Evolutionary conservation across 2,329 filamentous ascomycete species (phyloP).

Genomic region (Exophiala oligosperma): DNA sequence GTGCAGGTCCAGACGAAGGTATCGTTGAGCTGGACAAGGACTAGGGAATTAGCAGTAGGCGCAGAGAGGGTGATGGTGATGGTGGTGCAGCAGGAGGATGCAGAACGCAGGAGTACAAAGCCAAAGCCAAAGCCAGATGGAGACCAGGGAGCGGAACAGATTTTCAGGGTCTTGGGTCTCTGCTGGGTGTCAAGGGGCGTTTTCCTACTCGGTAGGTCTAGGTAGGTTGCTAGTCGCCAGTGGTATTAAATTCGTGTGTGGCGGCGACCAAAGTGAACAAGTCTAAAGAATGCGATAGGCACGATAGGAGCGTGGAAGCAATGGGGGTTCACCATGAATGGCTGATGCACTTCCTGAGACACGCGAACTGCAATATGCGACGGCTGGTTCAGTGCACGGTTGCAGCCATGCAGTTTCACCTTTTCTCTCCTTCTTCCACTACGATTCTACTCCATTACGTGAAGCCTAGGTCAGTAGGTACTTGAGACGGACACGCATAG

Average conservation of each 20-base stretch:
- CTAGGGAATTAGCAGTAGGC: constrained; percentile 1
- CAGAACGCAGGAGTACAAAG: neutral
- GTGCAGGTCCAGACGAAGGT: constrained; percentile 10
- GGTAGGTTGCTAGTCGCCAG: neutral
- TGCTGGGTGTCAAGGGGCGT: constrained; percentile 4
- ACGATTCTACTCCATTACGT: too few relatives aligned
- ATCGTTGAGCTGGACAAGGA: constrained; percentile 7
- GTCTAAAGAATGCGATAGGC: too few relatives aligned
- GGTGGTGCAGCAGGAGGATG: constrained; percentile 2
- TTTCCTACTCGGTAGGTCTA: neutral
- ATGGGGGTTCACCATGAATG: neutral
- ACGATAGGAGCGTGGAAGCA: too few relatives aligned
- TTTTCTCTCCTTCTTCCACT: too few relatives aligned
- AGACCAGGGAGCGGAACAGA: neutral
- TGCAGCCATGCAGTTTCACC: too few relatives aligned
- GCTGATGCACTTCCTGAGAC: constrained; percentile 4
- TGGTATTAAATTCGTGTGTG: neutral
- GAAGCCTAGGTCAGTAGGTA: too few relatives aligned
- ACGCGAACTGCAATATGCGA: neutral
- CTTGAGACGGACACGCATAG: too few relatives aligned
- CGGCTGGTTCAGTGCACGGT: neutral
- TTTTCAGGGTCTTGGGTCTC: constrained; percentile 10
- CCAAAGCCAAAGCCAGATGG: neutral
- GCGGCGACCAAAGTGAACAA: neutral
- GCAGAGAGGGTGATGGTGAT: neutral